Conservation (phyloP, 495 filamentous ascomycete genomes). For the Podospora pseudoanserina region DNA sequence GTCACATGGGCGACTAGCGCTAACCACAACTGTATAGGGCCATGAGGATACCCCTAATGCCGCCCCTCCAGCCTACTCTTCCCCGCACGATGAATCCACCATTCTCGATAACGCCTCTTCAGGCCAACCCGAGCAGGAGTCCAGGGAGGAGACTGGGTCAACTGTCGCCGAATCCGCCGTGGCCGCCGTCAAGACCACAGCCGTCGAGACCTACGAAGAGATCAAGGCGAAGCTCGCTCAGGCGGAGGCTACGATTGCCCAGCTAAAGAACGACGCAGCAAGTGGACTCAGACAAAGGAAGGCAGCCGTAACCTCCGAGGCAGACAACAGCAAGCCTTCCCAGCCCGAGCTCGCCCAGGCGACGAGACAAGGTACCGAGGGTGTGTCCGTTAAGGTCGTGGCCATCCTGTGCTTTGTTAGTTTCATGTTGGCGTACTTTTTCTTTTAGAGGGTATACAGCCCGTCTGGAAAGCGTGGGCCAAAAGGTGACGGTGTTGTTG, state of each 20-base stretch:
- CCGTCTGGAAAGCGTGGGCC: background rate
- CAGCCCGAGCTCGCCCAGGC: constrained; percentile 42
- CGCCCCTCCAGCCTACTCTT: constrained; percentile 29
- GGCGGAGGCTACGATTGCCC: constrained; percentile 69
- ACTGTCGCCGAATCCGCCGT: constrained; percentile 35
- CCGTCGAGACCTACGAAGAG: constrained; percentile 53
- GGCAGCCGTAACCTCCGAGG: constrained; percentile 43
- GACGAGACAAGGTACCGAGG: constrained; percentile 58
- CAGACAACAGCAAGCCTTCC: constrained; percentile 41
- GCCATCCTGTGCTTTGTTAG: constrained; percentile 80
- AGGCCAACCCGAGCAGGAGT: constrained; percentile 31
- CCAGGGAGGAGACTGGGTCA: constrained; percentile 16
- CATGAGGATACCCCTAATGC: constrained; percentile 33
- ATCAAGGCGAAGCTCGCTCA: constrained; percentile 68
- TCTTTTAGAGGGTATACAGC: constrained; percentile 59
- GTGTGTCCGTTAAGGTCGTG: constrained; percentile 82
- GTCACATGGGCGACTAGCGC: background rate
- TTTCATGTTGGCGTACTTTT: constrained; percentile 90
- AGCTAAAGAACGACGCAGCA: constrained; percentile 60
- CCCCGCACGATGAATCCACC: constrained; percentile 25
- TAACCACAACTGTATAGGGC: background rate
- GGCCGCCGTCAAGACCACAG: constrained; percentile 40
- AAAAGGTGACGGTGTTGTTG: background rate
- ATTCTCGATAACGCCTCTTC: constrained; percentile 16
- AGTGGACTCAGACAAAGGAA: constrained; percentile 71